Evolutionary conservation across 805 yeast genomes (phyloP).

Genomic region (Saturnispora mendoncae): DNA sequence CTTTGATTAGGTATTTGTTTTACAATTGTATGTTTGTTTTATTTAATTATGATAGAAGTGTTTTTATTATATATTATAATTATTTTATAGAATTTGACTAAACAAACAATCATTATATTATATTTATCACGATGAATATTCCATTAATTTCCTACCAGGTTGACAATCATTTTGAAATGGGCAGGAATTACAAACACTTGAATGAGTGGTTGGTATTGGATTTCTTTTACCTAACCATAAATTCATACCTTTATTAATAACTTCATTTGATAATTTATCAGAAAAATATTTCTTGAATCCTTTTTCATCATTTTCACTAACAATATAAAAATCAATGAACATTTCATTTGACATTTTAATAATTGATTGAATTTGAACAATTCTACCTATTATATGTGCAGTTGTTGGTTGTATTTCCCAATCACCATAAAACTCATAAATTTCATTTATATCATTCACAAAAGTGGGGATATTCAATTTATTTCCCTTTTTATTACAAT

Average conservation of each 20-base stretch:
- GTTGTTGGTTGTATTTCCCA: constrained; percentile 54
- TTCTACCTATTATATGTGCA: constrained; percentile 45
- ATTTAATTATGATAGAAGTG: no score
- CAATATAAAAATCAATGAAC: constrained; percentile 27
- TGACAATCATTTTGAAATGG: constrained; percentile 27
- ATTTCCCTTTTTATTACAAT: no score
- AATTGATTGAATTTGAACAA: constrained; percentile 37
- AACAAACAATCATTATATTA: no score
- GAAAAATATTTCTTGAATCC: constrained; percentile 32
- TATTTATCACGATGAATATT: no score
- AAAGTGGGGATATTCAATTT: background rate
- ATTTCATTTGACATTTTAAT: constrained; percentile 31
- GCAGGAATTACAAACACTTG: constrained; percentile 44
- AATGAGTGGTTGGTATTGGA: constrained; percentile 37
- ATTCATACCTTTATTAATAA: constrained; percentile 29
- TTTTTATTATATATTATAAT: no score
- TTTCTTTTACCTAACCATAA: constrained; percentile 54
- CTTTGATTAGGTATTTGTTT: no score
- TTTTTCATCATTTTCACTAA: background rate
- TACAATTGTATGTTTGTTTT: background rate
- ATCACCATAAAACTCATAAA: constrained; percentile 12
- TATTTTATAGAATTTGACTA: no score
- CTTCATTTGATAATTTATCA: constrained; percentile 21
- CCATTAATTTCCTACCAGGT: background rate
- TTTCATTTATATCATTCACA: background rate